Conservation (phyloP, 768 basidiomycete genomes). For the Udeniomyces megalosporus region DNA sequence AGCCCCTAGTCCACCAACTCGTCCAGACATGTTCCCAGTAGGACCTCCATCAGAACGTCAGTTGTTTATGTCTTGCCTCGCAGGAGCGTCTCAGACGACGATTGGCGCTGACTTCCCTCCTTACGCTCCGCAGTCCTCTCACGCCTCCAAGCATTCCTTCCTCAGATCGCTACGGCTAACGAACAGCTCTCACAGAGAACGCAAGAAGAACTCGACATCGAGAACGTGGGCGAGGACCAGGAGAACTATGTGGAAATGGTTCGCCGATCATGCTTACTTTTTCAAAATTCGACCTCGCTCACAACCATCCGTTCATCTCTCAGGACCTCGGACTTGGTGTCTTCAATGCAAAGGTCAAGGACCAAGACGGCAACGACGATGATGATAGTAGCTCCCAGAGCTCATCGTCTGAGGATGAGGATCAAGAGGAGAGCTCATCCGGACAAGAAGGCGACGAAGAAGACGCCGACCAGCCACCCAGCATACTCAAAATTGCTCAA, state of each 20-base stretch:
- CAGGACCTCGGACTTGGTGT: constrained; percentile 14
- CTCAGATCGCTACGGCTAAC: constrained; percentile 12
- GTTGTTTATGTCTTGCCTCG: background rate
- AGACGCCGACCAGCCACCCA: background rate
- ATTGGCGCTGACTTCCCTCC: background rate
- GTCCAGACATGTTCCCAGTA: constrained; percentile 7
- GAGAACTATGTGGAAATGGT: constrained; percentile 16
- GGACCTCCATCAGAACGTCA: constrained; percentile 6
- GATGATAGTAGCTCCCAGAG: background rate
- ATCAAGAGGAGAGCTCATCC: background rate
- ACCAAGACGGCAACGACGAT: background rate
- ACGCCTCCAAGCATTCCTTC: constrained; percentile 8
- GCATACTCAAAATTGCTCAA: background rate
- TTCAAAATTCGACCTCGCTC: background rate
- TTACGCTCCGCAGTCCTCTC: constrained; percentile 1
- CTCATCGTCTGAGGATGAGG: background rate
- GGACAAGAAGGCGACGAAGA: background rate
- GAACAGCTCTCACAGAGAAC: background rate
- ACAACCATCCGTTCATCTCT: background rate
- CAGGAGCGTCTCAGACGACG: background rate
- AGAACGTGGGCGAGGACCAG: constrained; percentile 10
- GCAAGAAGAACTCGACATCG: constrained; percentile 8
- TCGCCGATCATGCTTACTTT: background rate
- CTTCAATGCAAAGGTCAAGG: constrained; percentile 9
- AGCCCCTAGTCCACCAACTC: background rate